phyloP scores from a whole-genome alignment of 2,329 filamentous ascomycete species.

The Stromatinia cepivora region DNA sequence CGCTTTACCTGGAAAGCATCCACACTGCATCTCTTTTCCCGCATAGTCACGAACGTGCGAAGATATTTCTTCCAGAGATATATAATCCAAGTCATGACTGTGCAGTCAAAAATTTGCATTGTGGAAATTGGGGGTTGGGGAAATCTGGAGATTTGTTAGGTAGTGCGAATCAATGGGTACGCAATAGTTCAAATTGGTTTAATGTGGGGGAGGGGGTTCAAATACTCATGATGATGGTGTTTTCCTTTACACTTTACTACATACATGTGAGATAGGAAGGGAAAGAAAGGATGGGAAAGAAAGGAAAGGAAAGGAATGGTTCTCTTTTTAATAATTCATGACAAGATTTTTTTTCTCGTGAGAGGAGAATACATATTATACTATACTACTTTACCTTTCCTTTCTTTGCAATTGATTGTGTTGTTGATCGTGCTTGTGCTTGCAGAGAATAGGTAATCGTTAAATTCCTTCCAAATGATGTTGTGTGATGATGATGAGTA shows the following conservation, averaged over 20 bases:
- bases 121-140: background rate
- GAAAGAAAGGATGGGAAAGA: background rate
- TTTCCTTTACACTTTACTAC: background rate
- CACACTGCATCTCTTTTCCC: background rate
- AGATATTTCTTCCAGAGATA: background rate
- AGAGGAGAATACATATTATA: background rate
- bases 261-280: background rate
- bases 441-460: too few species aligned
- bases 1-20: background rate
- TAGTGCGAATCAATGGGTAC: background rate
- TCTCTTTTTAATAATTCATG: slow-evolving; percentile 2
- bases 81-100: background rate
- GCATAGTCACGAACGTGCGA: background rate
- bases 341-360: background rate
- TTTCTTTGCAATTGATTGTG: background rate
- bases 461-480: too few species aligned
- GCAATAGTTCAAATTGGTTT: slow-evolving; percentile 7
- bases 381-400: background rate
- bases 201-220: background rate
- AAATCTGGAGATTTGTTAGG: background rate
- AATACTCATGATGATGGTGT: slow-evolving; percentile 6
- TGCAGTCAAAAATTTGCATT: background rate
- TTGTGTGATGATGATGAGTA: too few species aligned
- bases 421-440: background rate
- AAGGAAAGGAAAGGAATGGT: background rate